These are phyloP conservation scores for Cornus florida DNA, from an alignment of 148 eudicot genomes.

Conservation along the genomic window DNA sequence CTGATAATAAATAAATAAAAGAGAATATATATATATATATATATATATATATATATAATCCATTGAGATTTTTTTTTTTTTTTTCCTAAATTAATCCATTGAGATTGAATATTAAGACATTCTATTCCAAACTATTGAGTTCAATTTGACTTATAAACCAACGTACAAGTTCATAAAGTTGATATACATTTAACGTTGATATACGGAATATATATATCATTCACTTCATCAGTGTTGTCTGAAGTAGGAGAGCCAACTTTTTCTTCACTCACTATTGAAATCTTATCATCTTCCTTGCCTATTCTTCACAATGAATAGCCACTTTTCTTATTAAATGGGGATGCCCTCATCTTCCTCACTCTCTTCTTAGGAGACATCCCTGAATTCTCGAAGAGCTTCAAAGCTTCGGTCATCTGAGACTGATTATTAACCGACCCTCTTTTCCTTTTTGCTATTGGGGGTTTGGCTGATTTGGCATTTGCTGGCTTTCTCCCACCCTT, in stretches of 20 bases:
- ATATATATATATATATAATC: too few species aligned
- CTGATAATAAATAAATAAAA: too few species aligned
- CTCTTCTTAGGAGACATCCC: conserved; percentile 79
- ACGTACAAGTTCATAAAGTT: too few species aligned
- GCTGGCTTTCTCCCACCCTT: conserved; percentile 67
- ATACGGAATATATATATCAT: too few species aligned
- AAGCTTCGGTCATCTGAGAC: conserved; percentile 48
- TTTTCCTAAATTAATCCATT: too few species aligned
- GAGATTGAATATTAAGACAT: too few species aligned
- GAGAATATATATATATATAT: too few species aligned
- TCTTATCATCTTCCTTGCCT: conserved; percentile 11
- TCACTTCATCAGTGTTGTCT: conserved; percentile 32
- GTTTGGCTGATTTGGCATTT: conserved; percentile 35
- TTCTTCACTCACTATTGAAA: conserved; percentile 16
- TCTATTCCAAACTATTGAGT: too few species aligned
- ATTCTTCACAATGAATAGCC: conserved; percentile 49
- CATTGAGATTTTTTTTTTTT: too few species aligned
- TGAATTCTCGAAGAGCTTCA: conserved; percentile 43
- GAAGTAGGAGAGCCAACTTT: conserved; percentile 18
- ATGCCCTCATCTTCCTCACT: conserved; percentile 87
- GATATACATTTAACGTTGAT: too few species aligned
- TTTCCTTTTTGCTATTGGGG: conserved; percentile 53
- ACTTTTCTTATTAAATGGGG: conserved; percentile 88
- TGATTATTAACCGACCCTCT: conserved; percentile 57
- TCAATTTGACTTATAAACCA: too few species aligned